Evolutionary conservation across 331 rosid genomes (phyloP).

Genomic region (Prunus yedoensis): DNA sequence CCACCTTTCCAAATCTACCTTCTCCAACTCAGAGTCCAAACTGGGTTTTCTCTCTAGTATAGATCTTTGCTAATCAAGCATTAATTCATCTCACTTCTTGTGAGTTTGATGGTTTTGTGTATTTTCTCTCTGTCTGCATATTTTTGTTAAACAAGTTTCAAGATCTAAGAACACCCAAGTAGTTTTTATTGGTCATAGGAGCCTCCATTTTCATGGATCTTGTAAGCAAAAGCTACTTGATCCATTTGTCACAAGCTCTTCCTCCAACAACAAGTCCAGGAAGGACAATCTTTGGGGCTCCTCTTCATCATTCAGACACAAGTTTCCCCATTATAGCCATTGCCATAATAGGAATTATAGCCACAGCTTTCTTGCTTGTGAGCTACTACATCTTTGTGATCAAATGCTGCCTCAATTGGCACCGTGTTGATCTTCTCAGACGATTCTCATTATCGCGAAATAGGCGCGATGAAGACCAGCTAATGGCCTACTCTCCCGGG

Average conservation of each 20-base stretch:
- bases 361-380: slow-evolving; percentile 84
- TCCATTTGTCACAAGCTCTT: slow-evolving; percentile 43
- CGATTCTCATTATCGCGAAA: slow-evolving; percentile 54
- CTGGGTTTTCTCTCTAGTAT: slow-evolving; percentile 14
- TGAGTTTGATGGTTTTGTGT: background rate
- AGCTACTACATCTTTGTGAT: slow-evolving; percentile 92
- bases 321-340: slow-evolving; percentile 88
- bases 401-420: slow-evolving; percentile 97
- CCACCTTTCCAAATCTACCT: background rate
- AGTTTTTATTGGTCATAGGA: slow-evolving; percentile 9
- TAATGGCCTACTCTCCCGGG: slow-evolving; percentile 33
- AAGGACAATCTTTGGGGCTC: slow-evolving; percentile 40
- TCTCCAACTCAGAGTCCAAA: slow-evolving; percentile 20
- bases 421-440: slow-evolving; percentile 70
- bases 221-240: slow-evolving; percentile 44
- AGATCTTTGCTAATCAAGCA: slow-evolving; percentile 9
- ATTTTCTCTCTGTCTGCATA: slow-evolving; percentile 10
- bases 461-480: slow-evolving; percentile 40
- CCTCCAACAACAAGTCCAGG: slow-evolving; percentile 51
- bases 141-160: slow-evolving; percentile 18
- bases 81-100: background rate
- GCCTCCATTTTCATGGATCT: slow-evolving; percentile 51
- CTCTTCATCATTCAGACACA: slow-evolving; percentile 43
- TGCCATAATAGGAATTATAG: slow-evolving; percentile 86
- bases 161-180: slow-evolving; percentile 45